Base-by-base conservation (phyloP, 805 yeast genomes). In the Metschnikowia shivogae region DNA sequence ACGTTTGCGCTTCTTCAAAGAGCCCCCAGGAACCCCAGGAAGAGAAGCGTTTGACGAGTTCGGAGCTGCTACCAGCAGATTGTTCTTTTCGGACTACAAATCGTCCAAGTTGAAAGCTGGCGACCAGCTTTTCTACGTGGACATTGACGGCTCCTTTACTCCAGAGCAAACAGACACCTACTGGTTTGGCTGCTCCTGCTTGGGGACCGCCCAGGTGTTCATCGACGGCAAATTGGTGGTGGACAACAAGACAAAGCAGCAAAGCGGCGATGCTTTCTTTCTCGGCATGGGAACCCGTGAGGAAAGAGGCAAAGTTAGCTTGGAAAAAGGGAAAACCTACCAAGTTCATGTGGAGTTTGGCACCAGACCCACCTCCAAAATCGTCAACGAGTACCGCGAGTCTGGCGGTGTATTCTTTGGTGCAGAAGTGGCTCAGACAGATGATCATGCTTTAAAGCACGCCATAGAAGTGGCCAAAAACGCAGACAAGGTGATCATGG, bases 121-220 rank as follows among this genome's bases (percentile, higher is more conserved):
- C 7, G 50, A 63, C 53, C 39, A 43, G 38, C 50, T 62, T 35
- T 77, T 66, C 54, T 80, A 72, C 50, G 74, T 67, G 19, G 74
- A 68, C 29, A 58, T 78, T 47, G 72, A 65, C 42, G 75, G 76
- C 36, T 47, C 58, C 31, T 78, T 68, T 50, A 59, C 50, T 7
- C 78, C 84, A 3, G 79, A 76, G 30, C 70, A 65, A 36, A 51
- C 73, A 38, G 82, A 76, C 8, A 66, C 59, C 12, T 80, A 74
- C 54, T 72, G 71, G 44, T 72, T 81, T 53, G 85, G 84, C 19
- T 59, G 77, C 43, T 61, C 76, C 11, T 74, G 73, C 30, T 55
- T 66, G 40, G 86, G 86, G 17, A 76, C 83, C 33, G 83, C 80
- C 27, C 73, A 72, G 56, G 48, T 82, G 19, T 82, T 68, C 52